Conservation (phyloP, 371 early-diverging fungal species). For the Massospora cicadina region DNA sequence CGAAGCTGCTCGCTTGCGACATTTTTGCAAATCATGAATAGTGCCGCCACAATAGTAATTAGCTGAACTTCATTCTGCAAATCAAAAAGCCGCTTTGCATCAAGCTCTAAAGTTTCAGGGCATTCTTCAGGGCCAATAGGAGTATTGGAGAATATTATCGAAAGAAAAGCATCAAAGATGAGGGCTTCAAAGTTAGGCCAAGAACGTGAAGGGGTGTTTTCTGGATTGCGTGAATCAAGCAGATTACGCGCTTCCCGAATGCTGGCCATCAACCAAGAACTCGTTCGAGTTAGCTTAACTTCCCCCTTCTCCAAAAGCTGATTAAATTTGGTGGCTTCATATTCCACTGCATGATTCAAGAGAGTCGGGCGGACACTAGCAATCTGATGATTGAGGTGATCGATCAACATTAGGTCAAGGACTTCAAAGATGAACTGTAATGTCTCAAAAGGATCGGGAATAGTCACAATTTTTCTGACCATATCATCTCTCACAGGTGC, state of each 20-base stretch:
- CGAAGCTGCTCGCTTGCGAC: conserved; percentile 19
- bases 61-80: conserved; percentile 50
- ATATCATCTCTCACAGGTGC: conserved; percentile 54
- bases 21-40: conserved; percentile 49
- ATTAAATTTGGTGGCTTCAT: conserved; percentile 46
- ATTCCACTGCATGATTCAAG: conserved; percentile 39
- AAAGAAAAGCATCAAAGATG: conserved; percentile 42
- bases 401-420: conserved; percentile 51
- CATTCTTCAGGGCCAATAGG: conserved; percentile 19
- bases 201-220: conserved; percentile 17
- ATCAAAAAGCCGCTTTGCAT: conserved; percentile 31
- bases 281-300: conserved; percentile 27
- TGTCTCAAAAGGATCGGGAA: conserved; percentile 18
- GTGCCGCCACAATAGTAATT: conserved; percentile 38
- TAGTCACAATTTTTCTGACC: conserved; percentile 21
- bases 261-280: conserved; percentile 31
- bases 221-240: conserved; percentile 38
- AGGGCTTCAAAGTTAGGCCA: conserved; percentile 25
- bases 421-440: conserved; percentile 28
- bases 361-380: conserved; percentile 41
- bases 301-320: conserved; percentile 19
- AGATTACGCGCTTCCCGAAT: conserved; percentile 18
- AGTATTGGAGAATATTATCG: conserved; percentile 24
- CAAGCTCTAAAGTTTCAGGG: conserved; percentile 53
- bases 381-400: conserved; percentile 48